A percentile compares a stretch with the other conserved stretches of the same genome.
These are phyloP conservation scores for Clitoria ternatea DNA, from an alignment of 306 rosid genomes.

Conservation along the genomic window DNA sequence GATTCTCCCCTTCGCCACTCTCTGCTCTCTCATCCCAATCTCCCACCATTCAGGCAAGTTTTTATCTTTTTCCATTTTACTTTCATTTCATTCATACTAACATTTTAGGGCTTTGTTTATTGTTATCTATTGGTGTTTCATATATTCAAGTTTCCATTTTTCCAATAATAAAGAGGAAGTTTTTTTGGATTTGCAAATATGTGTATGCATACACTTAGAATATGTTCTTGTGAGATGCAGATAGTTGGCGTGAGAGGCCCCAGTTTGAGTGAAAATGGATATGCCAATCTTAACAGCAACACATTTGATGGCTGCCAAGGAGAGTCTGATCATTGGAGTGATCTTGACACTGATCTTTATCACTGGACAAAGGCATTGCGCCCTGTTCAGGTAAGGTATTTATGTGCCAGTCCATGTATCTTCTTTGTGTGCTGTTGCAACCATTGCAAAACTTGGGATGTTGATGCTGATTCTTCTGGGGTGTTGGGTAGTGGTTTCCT, in stretches of 20 bases:
- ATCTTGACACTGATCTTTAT: conserved; percentile 70
- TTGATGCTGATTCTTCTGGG: conserved; percentile 28
- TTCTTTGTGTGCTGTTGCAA: neutral
- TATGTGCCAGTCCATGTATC: neutral
- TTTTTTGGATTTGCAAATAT: too few relatives aligned
- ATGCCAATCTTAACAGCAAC: conserved; percentile 8
- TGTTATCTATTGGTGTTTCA: neutral
- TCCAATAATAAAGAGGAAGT: neutral
- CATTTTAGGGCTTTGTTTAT: neutral
- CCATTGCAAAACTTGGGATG: neutral
- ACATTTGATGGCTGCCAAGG: conserved; percentile 24
- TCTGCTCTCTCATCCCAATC: conserved; percentile 50
- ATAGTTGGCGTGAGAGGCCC: conserved; percentile 69
- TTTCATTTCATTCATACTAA: neutral
- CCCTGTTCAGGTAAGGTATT: conserved; percentile 92
- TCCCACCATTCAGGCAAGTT: conserved; percentile 55
- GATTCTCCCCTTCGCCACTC: conserved; percentile 33
- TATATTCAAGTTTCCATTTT: neutral
- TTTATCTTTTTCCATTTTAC: neutral
- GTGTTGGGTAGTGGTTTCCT: conserved; percentile 84
- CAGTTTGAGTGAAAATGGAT: conserved; percentile 40
- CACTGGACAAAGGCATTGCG: conserved; percentile 82
- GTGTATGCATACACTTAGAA: too few relatives aligned
- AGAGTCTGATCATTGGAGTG: conserved; percentile 54
- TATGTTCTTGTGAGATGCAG: conserved; percentile 35